A percentile compares a stretch with the other conserved stretches of the same genome.
These are phyloP conservation scores for Oryza glumipatula DNA, from an alignment of 176 grass and related monocot genomes.

Conservation along the genomic window DNA sequence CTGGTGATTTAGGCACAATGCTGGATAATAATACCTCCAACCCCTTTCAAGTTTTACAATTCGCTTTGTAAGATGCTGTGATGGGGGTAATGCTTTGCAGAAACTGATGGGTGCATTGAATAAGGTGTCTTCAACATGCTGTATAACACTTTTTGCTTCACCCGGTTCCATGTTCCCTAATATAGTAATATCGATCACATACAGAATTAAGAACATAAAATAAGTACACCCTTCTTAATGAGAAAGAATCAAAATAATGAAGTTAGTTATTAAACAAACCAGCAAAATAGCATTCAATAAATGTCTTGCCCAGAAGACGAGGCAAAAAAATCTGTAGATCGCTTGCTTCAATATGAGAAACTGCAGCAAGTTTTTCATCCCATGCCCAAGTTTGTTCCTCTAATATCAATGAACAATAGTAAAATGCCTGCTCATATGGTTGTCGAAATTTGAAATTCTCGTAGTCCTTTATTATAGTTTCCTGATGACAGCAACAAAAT, in stretches of 20 bases:
- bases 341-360: conserved; percentile 65
- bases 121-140: conserved; percentile 64
- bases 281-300: conserved; percentile 84
- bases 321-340: conserved; percentile 65
- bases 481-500: conserved; percentile 58
- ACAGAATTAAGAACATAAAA: conserved; percentile 18
- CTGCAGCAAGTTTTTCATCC: conserved; percentile 81
- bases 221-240: conserved; percentile 19
- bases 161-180: conserved; percentile 62
- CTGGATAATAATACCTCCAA: conserved; percentile 66
- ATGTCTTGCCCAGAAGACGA: conserved; percentile 67
- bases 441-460: conserved; percentile 88
- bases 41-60: conserved; percentile 85
- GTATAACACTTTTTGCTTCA: conserved; percentile 62
- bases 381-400: conserved; percentile 79
- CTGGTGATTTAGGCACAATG: conserved; percentile 65
- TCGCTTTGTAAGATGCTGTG: conserved; percentile 73
- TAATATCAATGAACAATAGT: conserved; percentile 78
- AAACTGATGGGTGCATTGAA: conserved; percentile 47
- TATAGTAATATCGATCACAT: conserved; percentile 33
- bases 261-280: conserved; percentile 54
- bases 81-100: conserved; percentile 63
- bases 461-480: conserved; percentile 76
- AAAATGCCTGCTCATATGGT: conserved; percentile 75
- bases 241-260: conserved; percentile 21